These are phyloP conservation scores for Lecanicillium sp. DNA, from an alignment of 2,329 filamentous ascomycete species.

Conservation along the genomic window DNA sequence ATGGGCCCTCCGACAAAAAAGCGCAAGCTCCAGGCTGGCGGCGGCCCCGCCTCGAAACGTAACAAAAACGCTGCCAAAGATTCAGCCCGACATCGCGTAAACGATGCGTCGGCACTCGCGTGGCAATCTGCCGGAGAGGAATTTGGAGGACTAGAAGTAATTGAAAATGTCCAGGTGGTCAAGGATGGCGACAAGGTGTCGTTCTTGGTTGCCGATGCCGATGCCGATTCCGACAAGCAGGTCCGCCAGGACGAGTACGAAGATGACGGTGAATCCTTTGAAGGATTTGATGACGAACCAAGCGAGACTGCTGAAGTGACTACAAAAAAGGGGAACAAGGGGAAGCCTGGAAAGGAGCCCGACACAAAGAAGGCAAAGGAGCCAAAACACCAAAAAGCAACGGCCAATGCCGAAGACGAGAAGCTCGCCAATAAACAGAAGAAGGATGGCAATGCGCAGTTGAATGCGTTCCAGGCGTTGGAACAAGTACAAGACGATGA, in stretches of 20 bases:
- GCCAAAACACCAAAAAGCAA: slow-evolving; percentile 22
- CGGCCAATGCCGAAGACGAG: slow-evolving; percentile 20
- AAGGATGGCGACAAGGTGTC: slow-evolving; percentile 50
- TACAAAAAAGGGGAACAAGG: slow-evolving; percentile 13
- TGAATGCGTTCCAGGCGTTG: slow-evolving; percentile 47
- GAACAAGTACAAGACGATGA: slow-evolving; percentile 44
- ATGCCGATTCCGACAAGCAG: slow-evolving; percentile 10
- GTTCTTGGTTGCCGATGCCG: slow-evolving; percentile 38
- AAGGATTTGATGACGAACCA: slow-evolving; percentile 52
- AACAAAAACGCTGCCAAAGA: slow-evolving; percentile 20
- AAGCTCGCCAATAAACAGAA: slow-evolving; percentile 17
- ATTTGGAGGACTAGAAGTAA: slow-evolving; percentile 85
- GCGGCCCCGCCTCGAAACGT: slow-evolving; percentile 27
- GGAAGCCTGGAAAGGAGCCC: background rate
- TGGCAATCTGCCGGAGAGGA: slow-evolving; percentile 83
- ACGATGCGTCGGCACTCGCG: slow-evolving; percentile 39
- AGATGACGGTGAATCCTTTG: slow-evolving; percentile 45
- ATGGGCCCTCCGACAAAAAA: slow-evolving; percentile 27
- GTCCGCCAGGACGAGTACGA: slow-evolving; percentile 8
- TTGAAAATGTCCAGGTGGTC: slow-evolving; percentile 84
- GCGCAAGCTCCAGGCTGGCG: slow-evolving; percentile 27
- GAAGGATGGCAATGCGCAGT: slow-evolving; percentile 25
- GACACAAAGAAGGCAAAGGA: slow-evolving; percentile 20
- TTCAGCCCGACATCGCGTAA: slow-evolving; percentile 16
- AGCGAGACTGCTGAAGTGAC: background rate